Conservation (phyloP, 257 asterid genomes). For the Anisodus acutangulus region DNA sequence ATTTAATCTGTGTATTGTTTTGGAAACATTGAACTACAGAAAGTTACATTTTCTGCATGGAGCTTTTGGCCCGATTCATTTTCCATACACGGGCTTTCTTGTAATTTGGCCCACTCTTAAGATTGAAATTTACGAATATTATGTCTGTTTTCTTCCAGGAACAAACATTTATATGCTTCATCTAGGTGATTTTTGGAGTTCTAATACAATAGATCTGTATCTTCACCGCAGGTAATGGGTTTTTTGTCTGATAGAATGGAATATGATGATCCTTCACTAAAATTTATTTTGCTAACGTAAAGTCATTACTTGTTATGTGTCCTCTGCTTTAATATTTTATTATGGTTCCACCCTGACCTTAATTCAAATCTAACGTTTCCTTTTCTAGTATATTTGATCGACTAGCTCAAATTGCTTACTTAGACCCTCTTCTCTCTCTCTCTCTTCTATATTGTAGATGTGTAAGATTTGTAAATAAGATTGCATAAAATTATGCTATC, state of each 20-base stretch:
- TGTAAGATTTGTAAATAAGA: constrained; percentile 8
- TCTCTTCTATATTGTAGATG: not conserved
- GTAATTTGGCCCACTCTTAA: not conserved
- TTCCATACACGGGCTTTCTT: not conserved
- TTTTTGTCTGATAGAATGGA: not conserved
- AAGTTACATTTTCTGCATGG: not conserved
- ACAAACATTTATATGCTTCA: constrained; percentile 78
- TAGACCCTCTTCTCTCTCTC: not conserved
- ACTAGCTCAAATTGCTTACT: constrained; percentile 18
- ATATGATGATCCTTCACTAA: not conserved
- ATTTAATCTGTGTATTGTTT: too few relatives aligned
- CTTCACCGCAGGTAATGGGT: constrained; percentile 78
- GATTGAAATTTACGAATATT: not conserved
- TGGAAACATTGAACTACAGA: not conserved
- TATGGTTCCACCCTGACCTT: not conserved
- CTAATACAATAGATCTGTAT: constrained; percentile 86
- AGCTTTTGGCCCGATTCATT: not conserved
- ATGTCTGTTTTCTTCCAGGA: constrained; percentile 50
- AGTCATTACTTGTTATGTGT: not conserved
- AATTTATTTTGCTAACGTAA: not conserved
- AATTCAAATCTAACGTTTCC: not conserved
- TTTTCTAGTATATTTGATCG: not conserved
- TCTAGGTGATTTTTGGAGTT: constrained; percentile 94
- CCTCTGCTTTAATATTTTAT: not conserved
- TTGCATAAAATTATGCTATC: not conserved